A percentile compares a stretch with the other conserved stretches of the same genome.
phyloP scores from a whole-genome alignment of 768 basidiomycete genomes.

The Amanita muscaria region DNA sequence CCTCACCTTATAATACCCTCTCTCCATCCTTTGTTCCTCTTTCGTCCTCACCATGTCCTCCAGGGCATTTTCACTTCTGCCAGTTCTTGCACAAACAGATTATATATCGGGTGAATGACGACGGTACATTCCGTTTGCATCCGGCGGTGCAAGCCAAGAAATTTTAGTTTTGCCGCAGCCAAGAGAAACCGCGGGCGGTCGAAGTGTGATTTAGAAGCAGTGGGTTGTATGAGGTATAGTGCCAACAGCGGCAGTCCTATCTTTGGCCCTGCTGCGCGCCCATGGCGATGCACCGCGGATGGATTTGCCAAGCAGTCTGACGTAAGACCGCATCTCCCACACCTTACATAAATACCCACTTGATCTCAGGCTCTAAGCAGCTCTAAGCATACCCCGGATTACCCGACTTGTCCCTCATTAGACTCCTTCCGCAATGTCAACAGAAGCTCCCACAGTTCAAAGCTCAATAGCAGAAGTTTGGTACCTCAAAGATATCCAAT shows the following conservation, averaged over 20 bases:
- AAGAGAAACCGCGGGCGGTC: constrained; percentile 80
- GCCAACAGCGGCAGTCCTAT: background rate
- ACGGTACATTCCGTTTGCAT: constrained; percentile 82
- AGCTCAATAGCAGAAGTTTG: constrained; percentile 55
- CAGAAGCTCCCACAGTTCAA: constrained; percentile 24
- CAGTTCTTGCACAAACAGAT: constrained; percentile 82
- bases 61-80: constrained; percentile 83
- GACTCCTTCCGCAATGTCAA: background rate
- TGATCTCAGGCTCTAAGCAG: too few species aligned
- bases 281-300: background rate
- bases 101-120: constrained; percentile 65
- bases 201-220: constrained; percentile 84
- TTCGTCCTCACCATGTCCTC: constrained; percentile 58
- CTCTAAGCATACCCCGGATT: too few species aligned
- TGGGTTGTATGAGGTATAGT: constrained; percentile 44
- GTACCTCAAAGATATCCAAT: constrained; percentile 65
- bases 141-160: constrained; percentile 76
- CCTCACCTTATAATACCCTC: constrained; percentile 46
- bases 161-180: constrained; percentile 54
- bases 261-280: background rate
- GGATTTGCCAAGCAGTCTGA: too few species aligned
- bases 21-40: constrained; percentile 53
- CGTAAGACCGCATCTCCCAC: too few species aligned
- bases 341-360: too few species aligned
- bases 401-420: too few species aligned